Evolutionary conservation across 1,284 basidiomycete species (phyloP).

Genomic region (Cutaneotrichosporon dermatis): DNA sequence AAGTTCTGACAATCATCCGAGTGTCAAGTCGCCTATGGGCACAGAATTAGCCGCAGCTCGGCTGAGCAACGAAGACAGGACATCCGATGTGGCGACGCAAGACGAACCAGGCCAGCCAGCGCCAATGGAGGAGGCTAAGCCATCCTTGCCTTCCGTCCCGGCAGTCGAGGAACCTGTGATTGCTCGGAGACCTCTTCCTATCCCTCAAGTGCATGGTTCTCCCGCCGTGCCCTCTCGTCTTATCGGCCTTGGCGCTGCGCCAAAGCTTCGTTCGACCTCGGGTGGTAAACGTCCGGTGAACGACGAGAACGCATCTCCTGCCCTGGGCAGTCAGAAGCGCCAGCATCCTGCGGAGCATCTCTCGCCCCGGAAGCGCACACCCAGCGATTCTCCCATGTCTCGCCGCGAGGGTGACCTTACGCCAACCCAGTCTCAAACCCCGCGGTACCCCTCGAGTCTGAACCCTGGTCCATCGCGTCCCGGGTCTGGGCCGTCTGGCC

Average conservation of each 20-base stretch:
- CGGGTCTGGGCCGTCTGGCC: not conserved
- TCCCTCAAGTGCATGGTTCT: not conserved
- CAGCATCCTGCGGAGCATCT: slow-evolving; percentile 38
- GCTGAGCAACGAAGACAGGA: too few relatives aligned
- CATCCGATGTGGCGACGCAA: too few relatives aligned
- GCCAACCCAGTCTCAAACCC: not conserved
- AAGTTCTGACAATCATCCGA: not conserved
- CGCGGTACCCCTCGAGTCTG: not conserved
- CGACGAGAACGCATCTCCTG: slow-evolving; percentile 23
- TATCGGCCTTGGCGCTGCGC: slow-evolving; percentile 30
- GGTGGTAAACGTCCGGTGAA: slow-evolving; percentile 24
- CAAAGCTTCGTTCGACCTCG: slow-evolving; percentile 33
- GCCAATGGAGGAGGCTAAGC: too few relatives aligned
- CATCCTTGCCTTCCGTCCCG: too few relatives aligned
- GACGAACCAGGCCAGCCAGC: too few relatives aligned
- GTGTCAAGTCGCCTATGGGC: not conserved
- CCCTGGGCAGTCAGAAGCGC: slow-evolving; percentile 25
- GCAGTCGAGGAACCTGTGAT: too few relatives aligned
- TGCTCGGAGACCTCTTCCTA: not conserved
- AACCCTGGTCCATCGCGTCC: not conserved
- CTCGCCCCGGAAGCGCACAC: slow-evolving; percentile 39
- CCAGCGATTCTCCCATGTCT: slow-evolving; percentile 11
- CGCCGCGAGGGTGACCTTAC: slow-evolving; percentile 14
- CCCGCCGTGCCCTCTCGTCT: not conserved
- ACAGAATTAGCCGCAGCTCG: too few relatives aligned